Base-by-base conservation (phyloP, 164 flowering plant genomes). In the Aristolochia contorta region DNA sequence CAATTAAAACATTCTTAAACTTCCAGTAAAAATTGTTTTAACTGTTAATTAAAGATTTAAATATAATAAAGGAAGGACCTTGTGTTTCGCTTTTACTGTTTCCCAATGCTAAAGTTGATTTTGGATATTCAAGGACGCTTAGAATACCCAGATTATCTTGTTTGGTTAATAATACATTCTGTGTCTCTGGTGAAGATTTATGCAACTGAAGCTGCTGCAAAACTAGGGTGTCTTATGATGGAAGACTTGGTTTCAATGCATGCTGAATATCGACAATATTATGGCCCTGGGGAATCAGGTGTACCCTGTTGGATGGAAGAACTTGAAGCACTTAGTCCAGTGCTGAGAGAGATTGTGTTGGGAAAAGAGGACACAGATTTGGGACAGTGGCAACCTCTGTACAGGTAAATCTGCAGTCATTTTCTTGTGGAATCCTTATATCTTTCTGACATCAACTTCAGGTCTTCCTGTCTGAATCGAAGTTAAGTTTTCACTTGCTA, bases 231-330 rank as follows among this genome's bases (percentile, higher is more conserved):
- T 71, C 79, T 88, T 30, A 74, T 90, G 89, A 88, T 93, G 91
- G 84, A 82, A 64, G 97, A 88, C 68, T 86, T 93, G 73, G 70
- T 93, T 60, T 70, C 84, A 18, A 84, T 88, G 97, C 85, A 93
- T 64, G 66, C 23, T 71, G 97, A 93, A 65, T 75, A 77, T 41
- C 71, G 66, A 65, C 89, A 85, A 67, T 77, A 79, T 65, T 86
- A 86, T 78, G 99, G 99, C 33, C 74, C 86, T 45, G 77, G 59
- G 53, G 85, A 77, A 30, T 70, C 77, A 54, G 49, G 62, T 67
- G 75, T 25, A 32, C 84, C 89, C 16, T 66, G 71, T 21, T 87
- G 91, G 97, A 76, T 88, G 85, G 82, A 72, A 33, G 78, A 79
- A 66, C 82, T 86, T 69, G 84, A 84, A 51, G 23, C 60, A 57